A percentile compares a stretch with the other conserved stretches of the same genome.
phyloP scores from a whole-genome alignment of 2,329 filamentous ascomycete species.

The Periconia macrospinosa region DNA sequence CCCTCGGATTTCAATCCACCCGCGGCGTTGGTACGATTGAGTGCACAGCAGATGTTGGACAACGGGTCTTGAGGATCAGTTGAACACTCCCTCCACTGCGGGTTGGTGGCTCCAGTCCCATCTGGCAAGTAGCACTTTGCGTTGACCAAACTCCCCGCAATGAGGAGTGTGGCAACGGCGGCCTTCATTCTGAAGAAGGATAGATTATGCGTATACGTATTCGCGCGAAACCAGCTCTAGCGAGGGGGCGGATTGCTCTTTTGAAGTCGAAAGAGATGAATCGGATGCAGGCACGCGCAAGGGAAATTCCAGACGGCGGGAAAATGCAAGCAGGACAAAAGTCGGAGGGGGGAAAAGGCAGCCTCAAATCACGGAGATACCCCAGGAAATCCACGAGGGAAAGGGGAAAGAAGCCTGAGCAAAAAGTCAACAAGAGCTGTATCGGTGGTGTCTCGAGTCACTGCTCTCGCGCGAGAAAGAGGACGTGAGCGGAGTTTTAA shows the following conservation, averaged over 20 bases:
- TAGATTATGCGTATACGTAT: too few relatives aligned
- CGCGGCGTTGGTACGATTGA: neutral
- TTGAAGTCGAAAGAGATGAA: too few relatives aligned
- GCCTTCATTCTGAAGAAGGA: neutral
- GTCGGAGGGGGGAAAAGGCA: too few relatives aligned
- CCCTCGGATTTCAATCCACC: neutral
- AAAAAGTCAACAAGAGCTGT: neutral
- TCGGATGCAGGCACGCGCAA: too few relatives aligned
- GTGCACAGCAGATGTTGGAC: constrained; percentile 3
- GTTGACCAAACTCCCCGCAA: neutral
- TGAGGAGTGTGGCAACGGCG: neutral
- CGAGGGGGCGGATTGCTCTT: too few relatives aligned
- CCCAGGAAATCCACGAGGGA: too few relatives aligned
- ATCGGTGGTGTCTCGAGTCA: neutral
- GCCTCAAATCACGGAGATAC: too few relatives aligned
- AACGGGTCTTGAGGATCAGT: neutral
- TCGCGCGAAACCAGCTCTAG: too few relatives aligned
- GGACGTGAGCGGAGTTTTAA: neutral
- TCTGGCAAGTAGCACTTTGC: constrained; percentile 2
- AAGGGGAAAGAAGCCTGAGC: too few relatives aligned
- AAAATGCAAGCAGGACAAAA: too few relatives aligned
- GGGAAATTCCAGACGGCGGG: too few relatives aligned
- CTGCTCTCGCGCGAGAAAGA: neutral
- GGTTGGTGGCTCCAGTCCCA: neutral
- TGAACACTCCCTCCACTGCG: neutral